Percentiles rank a stretch among this genome's conserved stretches.
phyloP scores from a whole-genome alignment of 2,329 filamentous ascomycete species.

The Diaporthe batatas region DNA sequence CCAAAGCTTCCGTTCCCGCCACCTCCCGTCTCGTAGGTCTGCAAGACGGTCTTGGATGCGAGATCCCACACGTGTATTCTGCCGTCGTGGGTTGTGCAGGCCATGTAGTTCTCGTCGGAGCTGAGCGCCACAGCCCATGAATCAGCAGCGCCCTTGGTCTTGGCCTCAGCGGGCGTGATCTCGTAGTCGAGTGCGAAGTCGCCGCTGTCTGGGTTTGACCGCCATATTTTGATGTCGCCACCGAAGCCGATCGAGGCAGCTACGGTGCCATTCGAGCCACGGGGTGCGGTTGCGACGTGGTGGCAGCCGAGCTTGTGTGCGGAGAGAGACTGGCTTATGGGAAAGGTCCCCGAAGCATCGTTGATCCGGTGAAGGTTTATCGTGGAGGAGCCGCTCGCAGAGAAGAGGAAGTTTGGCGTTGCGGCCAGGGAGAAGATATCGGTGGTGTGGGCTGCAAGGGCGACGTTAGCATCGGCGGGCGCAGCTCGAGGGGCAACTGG shows the following conservation, averaged over 20 bases:
- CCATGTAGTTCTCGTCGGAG: conserved; percentile 84
- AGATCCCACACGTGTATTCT: conserved; percentile 91
- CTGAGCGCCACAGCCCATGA: conserved; percentile 91
- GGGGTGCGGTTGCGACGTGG: conserved; percentile 78
- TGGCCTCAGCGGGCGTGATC: conserved; percentile 52
- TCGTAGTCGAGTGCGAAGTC: conserved; percentile 66
- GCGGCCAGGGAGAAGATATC: conserved; percentile 89
- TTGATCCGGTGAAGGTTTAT: conserved; percentile 84
- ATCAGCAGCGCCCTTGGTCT: conserved; percentile 63
- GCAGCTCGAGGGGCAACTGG: conserved; percentile 45
- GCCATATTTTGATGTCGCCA: conserved; percentile 90
- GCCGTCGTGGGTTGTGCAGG: conserved; percentile 89
- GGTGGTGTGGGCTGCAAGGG: conserved; percentile 76
- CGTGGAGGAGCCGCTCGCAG: conserved; percentile 85
- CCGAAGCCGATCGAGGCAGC: conserved; percentile 91
- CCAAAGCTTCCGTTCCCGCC: conserved; percentile 79
- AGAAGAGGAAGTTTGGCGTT: conserved; percentile 80
- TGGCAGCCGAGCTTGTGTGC: conserved; percentile 93
- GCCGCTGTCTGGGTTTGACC: conserved; percentile 70
- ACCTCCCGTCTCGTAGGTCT: conserved; percentile 82
- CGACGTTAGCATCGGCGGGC: conserved; percentile 31
- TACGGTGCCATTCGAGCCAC: conserved; percentile 71
- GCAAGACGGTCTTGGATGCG: conserved; percentile 62
- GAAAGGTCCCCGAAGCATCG: conserved; percentile 71
- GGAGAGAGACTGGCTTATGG: conserved; percentile 82